phyloP scores from a whole-genome alignment of 228 moss, liverwort and hornwort genomes.

The Sphagnum magellanicum region DNA sequence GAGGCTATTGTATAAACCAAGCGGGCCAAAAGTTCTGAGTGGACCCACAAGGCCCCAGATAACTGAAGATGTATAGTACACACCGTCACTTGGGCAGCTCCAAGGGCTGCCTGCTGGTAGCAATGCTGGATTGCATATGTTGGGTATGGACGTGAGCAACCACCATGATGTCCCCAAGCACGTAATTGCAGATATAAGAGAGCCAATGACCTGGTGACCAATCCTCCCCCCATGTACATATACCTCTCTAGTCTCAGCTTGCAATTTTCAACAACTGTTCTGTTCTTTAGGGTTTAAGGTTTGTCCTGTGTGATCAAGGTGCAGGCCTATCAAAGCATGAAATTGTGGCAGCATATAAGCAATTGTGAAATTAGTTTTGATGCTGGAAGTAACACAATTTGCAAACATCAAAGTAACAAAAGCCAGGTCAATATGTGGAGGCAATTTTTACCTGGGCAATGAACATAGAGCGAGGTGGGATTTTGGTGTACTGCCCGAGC shows the following conservation, averaged over 20 bases:
- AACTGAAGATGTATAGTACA: constrained; percentile 22
- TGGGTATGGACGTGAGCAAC: constrained; percentile 20
- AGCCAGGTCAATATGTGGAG: neutral
- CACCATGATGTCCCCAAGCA: constrained; percentile 28
- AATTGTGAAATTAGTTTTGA: too few relatives aligned
- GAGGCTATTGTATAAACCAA: constrained; percentile 30
- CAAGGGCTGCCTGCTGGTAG: constrained; percentile 35
- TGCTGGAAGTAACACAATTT: too few relatives aligned
- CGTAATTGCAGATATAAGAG: constrained; percentile 18
- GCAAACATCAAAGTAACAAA: neutral
- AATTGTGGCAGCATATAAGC: too few relatives aligned
- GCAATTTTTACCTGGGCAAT: constrained; percentile 17
- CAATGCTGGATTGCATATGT: constrained; percentile 25
- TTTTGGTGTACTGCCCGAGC: constrained; percentile 90
- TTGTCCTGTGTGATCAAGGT: too few relatives aligned
- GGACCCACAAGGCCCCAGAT: constrained; percentile 48
- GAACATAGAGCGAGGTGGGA: constrained; percentile 64
- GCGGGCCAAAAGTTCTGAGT: constrained; percentile 21
- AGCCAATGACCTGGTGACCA: constrained; percentile 22
- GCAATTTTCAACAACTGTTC: too few relatives aligned
- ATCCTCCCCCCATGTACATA: too few relatives aligned
- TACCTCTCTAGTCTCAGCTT: too few relatives aligned
- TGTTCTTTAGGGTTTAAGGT: too few relatives aligned
- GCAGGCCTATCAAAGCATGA: too few relatives aligned
- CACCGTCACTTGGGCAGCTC: constrained; percentile 39